phyloP scores from a whole-genome alignment of 78 protist species.

The Tieghemostelium lacteum region DNA sequence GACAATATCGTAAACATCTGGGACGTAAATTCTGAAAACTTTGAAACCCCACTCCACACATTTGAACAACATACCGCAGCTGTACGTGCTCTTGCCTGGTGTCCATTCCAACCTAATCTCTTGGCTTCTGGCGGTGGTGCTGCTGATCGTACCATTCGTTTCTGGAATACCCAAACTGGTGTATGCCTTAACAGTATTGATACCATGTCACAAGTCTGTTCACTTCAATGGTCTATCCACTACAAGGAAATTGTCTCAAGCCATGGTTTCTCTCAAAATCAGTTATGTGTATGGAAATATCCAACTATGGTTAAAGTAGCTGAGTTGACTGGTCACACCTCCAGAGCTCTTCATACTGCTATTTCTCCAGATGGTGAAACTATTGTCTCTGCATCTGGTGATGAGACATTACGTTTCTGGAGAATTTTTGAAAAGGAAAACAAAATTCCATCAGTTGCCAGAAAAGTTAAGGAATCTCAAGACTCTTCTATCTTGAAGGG shows the following conservation, averaged over 20 bases:
- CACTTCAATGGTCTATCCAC: conserved; percentile 94
- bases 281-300: conserved; percentile 99
- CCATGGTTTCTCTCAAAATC: conserved; percentile 98
- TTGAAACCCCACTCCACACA: conserved; percentile 79
- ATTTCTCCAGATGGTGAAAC: conserved; percentile 97
- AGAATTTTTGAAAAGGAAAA: conserved; percentile 87
- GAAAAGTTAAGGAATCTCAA: conserved; percentile 45
- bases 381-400: conserved; percentile 97
- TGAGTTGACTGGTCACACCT: conserved; percentile 97
- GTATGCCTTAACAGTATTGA: conserved; percentile 88
- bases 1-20: conserved; percentile 98
- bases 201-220: conserved; percentile 97
- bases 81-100: conserved; percentile 99
- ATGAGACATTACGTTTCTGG: conserved; percentile 99
- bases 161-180: conserved; percentile 98
- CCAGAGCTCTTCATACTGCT: conserved; percentile 98
- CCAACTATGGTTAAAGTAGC: conserved; percentile 96
- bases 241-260: conserved; percentile 97
- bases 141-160: conserved; percentile 97
- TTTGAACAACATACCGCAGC: conserved; percentile 89
- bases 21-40: conserved; percentile 73
- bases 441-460: conserved; percentile 52
- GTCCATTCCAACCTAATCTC: conserved; percentile 94
- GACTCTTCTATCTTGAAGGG: conserved; percentile 59
- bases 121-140: conserved; percentile 99